Percentiles rank a stretch among this genome's conserved stretches.
These are phyloP conservation scores for Setaria viridis DNA, from an alignment of 202 grass and related monocot species.

Conservation along the genomic window DNA sequence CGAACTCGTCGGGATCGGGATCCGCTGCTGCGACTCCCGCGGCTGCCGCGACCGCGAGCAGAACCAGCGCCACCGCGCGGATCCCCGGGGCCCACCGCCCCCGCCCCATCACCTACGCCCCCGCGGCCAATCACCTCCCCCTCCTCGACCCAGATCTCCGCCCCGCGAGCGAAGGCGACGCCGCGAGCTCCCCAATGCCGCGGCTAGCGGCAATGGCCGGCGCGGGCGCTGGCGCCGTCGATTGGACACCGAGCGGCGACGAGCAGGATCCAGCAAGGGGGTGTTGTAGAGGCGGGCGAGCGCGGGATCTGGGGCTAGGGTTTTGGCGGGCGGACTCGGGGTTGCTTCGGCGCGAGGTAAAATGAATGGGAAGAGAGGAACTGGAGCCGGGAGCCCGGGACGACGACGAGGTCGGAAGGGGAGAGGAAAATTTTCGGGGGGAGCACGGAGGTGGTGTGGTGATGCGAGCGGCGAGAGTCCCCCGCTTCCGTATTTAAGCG, in stretches of 20 bases:
- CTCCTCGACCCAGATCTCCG: constrained; percentile 52
- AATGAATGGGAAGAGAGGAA: not conserved
- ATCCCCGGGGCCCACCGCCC: constrained; percentile 52
- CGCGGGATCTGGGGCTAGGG: constrained; percentile 41
- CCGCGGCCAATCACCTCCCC: constrained; percentile 16
- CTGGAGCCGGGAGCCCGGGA: constrained; percentile 11
- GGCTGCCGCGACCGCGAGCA: constrained; percentile 36
- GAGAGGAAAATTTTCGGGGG: constrained; percentile 27
- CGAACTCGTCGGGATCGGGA: constrained; percentile 68
- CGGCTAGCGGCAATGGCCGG: constrained; percentile 36
- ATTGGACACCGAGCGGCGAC: constrained; percentile 15
- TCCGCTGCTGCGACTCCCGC: constrained; percentile 36
- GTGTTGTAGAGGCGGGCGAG: not conserved
- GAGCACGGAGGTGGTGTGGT: not conserved
- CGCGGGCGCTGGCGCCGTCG: not conserved
- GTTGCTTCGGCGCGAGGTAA: constrained; percentile 52
- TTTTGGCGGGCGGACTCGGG: constrained; percentile 41
- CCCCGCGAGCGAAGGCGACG: not conserved
- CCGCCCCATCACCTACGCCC: constrained; percentile 30
- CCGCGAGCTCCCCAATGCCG: constrained; percentile 27
- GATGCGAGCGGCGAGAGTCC: not conserved
- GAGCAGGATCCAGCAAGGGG: constrained; percentile 32
- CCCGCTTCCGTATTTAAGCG: constrained; percentile 53
- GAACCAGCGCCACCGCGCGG: constrained; percentile 49
- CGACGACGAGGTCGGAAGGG: constrained; percentile 31